phyloP scores from a whole-genome alignment of 257 asterid species.

The Fraxinus quadrangulata region DNA sequence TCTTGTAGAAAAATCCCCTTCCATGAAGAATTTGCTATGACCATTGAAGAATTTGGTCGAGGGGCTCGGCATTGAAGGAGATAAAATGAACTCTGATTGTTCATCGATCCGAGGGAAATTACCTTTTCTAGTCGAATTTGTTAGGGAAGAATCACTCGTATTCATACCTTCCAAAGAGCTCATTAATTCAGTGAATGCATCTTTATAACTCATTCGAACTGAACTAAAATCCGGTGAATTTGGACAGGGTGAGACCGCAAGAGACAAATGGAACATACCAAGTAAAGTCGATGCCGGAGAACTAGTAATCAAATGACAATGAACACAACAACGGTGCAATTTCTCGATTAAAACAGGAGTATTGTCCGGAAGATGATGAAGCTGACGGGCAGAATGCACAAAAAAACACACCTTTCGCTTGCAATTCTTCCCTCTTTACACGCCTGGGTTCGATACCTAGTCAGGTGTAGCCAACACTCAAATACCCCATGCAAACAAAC shows the following conservation, averaged over 20 bases:
- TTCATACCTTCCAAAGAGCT: conserved; percentile 69
- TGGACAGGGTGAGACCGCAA: conserved; percentile 49
- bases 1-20: conserved; percentile 42
- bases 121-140: not conserved
- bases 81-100: conserved; percentile 60
- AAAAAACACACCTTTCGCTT: conserved; percentile 88
- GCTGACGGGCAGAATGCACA: conserved; percentile 82
- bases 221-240: conserved; percentile 25
- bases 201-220: conserved; percentile 45
- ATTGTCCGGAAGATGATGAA: conserved; percentile 44
- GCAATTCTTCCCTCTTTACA: conserved; percentile 97
- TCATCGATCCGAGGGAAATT: conserved; percentile 46
- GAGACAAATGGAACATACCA: conserved; percentile 57
- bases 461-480: conserved; percentile 95
- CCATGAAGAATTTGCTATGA: conserved; percentile 24
- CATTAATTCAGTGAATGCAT: conserved; percentile 64
- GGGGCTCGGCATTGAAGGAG: conserved; percentile 53
- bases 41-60: conserved; percentile 18
- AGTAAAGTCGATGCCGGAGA: conserved; percentile 75
- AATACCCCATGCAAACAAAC: conserved; percentile 90
- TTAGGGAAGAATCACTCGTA: conserved; percentile 6
- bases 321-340: conserved; percentile 49
- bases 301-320: conserved; percentile 52
- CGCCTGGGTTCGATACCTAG: conserved; percentile 85
- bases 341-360: conserved; percentile 12